Conservation (phyloP, 805 yeast species). For the Candida caryicola region DNA sequence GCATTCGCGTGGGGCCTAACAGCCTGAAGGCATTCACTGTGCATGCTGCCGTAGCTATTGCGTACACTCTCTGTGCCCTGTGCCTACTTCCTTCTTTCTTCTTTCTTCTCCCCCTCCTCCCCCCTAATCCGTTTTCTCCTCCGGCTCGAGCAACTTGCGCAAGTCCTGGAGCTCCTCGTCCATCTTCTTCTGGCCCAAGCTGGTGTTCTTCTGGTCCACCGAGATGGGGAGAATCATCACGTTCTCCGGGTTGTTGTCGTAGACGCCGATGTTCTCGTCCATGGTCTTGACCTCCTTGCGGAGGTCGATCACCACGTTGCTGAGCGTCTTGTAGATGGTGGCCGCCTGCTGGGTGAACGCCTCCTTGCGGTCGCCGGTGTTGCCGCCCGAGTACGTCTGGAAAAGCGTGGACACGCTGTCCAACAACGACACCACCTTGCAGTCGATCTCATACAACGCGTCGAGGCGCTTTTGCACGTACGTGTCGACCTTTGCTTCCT, state of each 20-base stretch:
- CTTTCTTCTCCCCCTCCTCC: conserved; percentile 5
- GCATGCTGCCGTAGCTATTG: no score
- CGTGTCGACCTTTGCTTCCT: conserved; percentile 16
- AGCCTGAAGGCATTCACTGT: no score
- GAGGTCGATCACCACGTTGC: conserved; percentile 55
- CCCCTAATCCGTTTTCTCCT: conserved; percentile 8
- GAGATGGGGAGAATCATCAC: conserved; percentile 63
- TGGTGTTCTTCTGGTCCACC: conserved; percentile 68
- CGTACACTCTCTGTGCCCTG: no score
- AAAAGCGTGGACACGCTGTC: conserved; percentile 49
- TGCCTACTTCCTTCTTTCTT: conserved; percentile 6
- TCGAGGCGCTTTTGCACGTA: conserved; percentile 52
- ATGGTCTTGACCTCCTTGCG: conserved; percentile 65
- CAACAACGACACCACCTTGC: conserved; percentile 49
- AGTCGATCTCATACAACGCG: conserved; percentile 50
- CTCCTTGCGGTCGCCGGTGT: conserved; percentile 26
- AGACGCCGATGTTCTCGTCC: conserved; percentile 56
- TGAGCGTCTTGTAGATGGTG: conserved; percentile 51
- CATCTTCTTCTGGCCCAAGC: conserved; percentile 59
- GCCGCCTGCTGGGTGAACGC: conserved; percentile 45
- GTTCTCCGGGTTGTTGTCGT: conserved; percentile 41
- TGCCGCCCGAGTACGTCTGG: conserved; percentile 33
- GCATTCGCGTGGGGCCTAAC: no score
- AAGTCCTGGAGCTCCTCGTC: conserved; percentile 39
- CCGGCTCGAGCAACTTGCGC: conserved; percentile 11